Evolutionary conservation across 805 yeast genomes (phyloP).

Genomic region (Wickerhamomyces rabaulensis): DNA sequence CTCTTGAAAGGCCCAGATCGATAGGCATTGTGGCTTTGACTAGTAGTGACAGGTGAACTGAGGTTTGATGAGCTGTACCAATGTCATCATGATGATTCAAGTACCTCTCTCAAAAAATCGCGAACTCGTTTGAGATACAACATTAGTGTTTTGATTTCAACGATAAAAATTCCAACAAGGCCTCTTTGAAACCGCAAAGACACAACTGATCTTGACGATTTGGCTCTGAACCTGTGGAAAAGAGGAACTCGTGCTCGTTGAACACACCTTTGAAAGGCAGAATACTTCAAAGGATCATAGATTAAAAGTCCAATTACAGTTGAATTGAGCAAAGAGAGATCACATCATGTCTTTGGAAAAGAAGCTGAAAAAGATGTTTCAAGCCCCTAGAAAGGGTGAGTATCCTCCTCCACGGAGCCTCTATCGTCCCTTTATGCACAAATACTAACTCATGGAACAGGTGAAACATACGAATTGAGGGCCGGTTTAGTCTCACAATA

Average conservation of each 20-base stretch:
- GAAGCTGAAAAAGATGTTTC: constrained; percentile 50
- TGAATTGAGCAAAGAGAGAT: neutral
- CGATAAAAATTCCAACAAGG: neutral
- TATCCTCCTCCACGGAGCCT: neutral
- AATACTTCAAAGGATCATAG: neutral
- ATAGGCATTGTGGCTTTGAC: constrained; percentile 33
- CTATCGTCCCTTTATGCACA: neutral
- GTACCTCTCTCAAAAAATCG: no score
- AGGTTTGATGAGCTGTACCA: no score
- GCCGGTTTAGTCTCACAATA: constrained; percentile 91
- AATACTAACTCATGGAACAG: constrained; percentile 53
- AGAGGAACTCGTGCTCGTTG: no score
- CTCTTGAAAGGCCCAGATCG: constrained; percentile 53
- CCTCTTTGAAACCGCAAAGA: neutral
- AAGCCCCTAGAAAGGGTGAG: constrained; percentile 50
- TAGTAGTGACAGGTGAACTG: no score
- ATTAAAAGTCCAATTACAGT: neutral
- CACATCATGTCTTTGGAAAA: constrained; percentile 37
- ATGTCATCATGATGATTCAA: neutral
- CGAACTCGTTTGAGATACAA: neutral
- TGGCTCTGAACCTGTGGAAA: no score
- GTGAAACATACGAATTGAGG: constrained; percentile 87
- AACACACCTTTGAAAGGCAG: no score
- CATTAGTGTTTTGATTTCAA: neutral
- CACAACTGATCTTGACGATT: neutral